Conservation (phyloP, 2,329 filamentous ascomycete genomes). For the Trichoderma gracile region DNA sequence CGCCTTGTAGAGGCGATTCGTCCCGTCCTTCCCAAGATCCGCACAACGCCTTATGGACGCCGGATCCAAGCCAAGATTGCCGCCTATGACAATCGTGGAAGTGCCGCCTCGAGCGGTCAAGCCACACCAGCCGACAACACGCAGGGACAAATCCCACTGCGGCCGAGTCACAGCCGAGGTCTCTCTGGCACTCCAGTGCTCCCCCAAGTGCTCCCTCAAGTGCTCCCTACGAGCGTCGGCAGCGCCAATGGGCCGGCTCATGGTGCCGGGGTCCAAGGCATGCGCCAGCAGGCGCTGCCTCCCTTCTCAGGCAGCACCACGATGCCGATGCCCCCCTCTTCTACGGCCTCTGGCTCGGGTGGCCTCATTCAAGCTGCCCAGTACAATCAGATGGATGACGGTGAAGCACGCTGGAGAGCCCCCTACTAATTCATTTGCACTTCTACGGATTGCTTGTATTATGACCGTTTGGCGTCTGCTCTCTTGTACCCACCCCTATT, state of each 20-base stretch:
- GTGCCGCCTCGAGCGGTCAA: conserved; percentile 49
- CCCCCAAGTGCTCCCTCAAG: conserved; percentile 30
- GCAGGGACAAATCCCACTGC: conserved; percentile 56
- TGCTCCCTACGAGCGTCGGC: conserved; percentile 34
- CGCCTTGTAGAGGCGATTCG: conserved; percentile 82
- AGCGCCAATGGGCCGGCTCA: conserved; percentile 32
- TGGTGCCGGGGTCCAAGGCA: conserved; percentile 29
- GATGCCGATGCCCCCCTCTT: conserved; percentile 39
- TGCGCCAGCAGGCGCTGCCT: conserved; percentile 39
- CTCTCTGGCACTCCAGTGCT: conserved; percentile 45
- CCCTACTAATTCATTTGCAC: conserved; percentile 31
- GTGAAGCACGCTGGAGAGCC: conserved; percentile 46
- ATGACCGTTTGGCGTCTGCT: conserved; percentile 33
- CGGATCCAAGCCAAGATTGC: conserved; percentile 89
- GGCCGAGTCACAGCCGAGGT: conserved; percentile 46
- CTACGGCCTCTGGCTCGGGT: conserved; percentile 30
- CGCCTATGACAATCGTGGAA: conserved; percentile 54
- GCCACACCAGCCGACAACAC: conserved; percentile 54
- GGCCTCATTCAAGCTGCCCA: conserved; percentile 36
- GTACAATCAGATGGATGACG: conserved; percentile 36
- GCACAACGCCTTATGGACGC: conserved; percentile 89
- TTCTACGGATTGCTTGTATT: conserved; percentile 38
- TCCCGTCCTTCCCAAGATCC: conserved; percentile 79
- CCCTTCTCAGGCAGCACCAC: conserved; percentile 39
- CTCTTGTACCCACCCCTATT: conserved; percentile 20